Conservation (phyloP, 2,329 filamentous ascomycete species). For the Stenocarpella maydis region DNA sequence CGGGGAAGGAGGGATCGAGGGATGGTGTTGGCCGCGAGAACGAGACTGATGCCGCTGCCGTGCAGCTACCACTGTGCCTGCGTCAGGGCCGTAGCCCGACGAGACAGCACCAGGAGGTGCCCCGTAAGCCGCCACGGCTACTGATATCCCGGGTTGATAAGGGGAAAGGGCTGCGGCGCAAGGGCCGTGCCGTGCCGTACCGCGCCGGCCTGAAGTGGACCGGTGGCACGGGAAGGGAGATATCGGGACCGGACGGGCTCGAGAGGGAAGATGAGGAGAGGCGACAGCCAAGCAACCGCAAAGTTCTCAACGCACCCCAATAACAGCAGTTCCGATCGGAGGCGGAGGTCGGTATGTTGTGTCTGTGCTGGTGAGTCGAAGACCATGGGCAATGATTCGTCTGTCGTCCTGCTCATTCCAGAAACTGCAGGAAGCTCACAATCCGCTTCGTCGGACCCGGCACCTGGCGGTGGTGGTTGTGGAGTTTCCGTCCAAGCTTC, state of each 20-base stretch:
- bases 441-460: slow-evolving; percentile 1
- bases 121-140: slow-evolving; percentile 49
- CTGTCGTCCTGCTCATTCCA: slow-evolving; percentile 26
- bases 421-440: slow-evolving; percentile 18
- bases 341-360: slow-evolving; percentile 23
- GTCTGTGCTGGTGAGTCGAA: slow-evolving; percentile 7
- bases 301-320: background rate
- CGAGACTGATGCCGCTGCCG: slow-evolving; percentile 26
- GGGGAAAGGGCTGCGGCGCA: slow-evolving; percentile 34
- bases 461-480: background rate
- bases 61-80: slow-evolving; percentile 28
- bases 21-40: slow-evolving; percentile 11
- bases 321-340: background rate
- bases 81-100: slow-evolving; percentile 36
- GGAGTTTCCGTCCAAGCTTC: background rate
- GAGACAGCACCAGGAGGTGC: slow-evolving; percentile 37
- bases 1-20: background rate
- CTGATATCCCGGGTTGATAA: slow-evolving; percentile 40
- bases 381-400: slow-evolving; percentile 22
- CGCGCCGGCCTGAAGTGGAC: slow-evolving; percentile 12
- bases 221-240: slow-evolving; percentile 12
- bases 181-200: slow-evolving; percentile 27
- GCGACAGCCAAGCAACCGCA: background rate
- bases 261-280: background rate
- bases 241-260: background rate